These are phyloP conservation scores for Pholiota microspora DNA, from an alignment of 768 basidiomycete genomes.

Conservation along the genomic window DNA sequence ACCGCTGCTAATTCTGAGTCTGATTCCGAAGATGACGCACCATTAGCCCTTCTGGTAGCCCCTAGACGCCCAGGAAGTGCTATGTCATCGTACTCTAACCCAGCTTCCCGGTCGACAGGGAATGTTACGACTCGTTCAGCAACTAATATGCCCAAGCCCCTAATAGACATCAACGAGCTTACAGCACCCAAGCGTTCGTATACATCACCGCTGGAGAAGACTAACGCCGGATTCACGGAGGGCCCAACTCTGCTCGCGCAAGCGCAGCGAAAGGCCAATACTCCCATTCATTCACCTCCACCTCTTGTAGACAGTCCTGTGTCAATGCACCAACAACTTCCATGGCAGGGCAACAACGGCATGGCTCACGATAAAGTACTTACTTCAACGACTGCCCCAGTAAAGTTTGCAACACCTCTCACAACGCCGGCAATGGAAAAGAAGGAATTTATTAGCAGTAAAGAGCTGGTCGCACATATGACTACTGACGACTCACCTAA, in stretches of 20 bases:
- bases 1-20: conserved; percentile 28
- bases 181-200: conserved; percentile 25
- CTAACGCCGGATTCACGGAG: conserved; percentile 35
- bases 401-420: conserved; percentile 34
- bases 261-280: conserved; percentile 1
- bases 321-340: conserved; percentile 11
- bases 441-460: conserved; percentile 11
- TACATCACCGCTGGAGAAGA: conserved; percentile 15
- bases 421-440: conserved; percentile 29
- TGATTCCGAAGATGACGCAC: conserved; percentile 55
- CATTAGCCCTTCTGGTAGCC: conserved; percentile 58
- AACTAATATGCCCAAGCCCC: conserved; percentile 34
- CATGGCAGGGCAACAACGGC: conserved; percentile 7
- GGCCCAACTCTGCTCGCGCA: conserved; percentile 31
- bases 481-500: background rate
- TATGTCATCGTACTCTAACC: conserved; percentile 38
- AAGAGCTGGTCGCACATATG: background rate
- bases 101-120: conserved; percentile 19
- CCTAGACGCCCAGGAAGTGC: conserved; percentile 71
- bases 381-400: conserved; percentile 30
- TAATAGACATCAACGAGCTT: conserved; percentile 50
- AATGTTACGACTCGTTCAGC: conserved; percentile 26
- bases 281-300: background rate
- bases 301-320: conserved; percentile 24
- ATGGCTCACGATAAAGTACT: conserved; percentile 8